These are phyloP conservation scores for Clavispora vitiphila DNA, from an alignment of 805 yeast genomes.

Conservation along the genomic window DNA sequence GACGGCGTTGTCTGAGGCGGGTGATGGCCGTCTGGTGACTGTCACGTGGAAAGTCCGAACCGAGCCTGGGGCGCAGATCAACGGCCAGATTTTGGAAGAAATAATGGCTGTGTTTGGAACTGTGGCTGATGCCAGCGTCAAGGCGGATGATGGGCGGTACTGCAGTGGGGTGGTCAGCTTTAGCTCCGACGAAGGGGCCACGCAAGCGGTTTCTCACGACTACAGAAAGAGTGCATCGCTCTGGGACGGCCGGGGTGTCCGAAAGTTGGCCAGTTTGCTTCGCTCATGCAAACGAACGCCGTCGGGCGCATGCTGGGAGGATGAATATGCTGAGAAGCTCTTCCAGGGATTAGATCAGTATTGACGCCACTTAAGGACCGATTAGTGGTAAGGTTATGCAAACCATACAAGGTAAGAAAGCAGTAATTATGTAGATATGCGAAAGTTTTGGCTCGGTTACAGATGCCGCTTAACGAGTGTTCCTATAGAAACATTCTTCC, in stretches of 20 bases:
- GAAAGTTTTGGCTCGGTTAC: too few relatives aligned
- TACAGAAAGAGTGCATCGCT: constrained; percentile 35
- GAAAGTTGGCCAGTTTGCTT: constrained; percentile 44
- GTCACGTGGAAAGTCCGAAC: constrained; percentile 45
- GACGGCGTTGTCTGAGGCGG: constrained; percentile 3
- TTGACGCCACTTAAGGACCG: too few relatives aligned
- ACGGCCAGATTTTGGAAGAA: constrained; percentile 25
- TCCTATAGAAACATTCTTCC: too few relatives aligned
- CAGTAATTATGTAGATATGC: too few relatives aligned
- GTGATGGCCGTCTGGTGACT: constrained; percentile 15
- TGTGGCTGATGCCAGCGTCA: constrained; percentile 13
- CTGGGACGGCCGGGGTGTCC: constrained; percentile 43
- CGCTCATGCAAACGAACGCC: constrained; percentile 23
- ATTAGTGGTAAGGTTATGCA: too few relatives aligned
- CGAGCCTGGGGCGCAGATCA: constrained; percentile 27
- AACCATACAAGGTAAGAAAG: too few relatives aligned
- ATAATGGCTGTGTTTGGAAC: constrained; percentile 47
- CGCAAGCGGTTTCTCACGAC: constrained; percentile 37
- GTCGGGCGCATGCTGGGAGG: constrained; percentile 1
- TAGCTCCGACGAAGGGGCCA: constrained; percentile 20
- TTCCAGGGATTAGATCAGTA: neutral
- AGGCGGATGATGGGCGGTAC: constrained; percentile 21
- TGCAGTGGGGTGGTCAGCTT: constrained; percentile 36
- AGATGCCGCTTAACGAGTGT: too few relatives aligned
- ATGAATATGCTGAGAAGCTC: neutral